These are phyloP conservation scores for Planoprotostelium fungivorum DNA, from an alignment of 78 protist genomes.

Conservation along the genomic window DNA sequence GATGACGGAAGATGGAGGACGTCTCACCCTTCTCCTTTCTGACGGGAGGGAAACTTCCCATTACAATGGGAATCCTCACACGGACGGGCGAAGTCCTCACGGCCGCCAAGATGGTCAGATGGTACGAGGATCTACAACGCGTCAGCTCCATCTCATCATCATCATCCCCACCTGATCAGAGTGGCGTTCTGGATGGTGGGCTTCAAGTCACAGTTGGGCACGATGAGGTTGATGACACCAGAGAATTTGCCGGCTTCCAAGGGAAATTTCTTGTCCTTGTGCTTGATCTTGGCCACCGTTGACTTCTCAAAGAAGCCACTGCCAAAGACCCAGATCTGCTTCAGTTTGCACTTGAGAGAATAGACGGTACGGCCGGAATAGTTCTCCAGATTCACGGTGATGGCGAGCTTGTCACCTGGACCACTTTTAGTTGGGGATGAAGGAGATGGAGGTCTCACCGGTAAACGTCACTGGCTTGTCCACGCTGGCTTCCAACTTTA, in stretches of 20 bases:
- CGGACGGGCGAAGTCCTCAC: not conserved
- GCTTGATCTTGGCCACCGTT: not conserved
- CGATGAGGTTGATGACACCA: not conserved
- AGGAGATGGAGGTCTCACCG: not conserved
- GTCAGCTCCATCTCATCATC: not conserved
- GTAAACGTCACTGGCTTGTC: not conserved
- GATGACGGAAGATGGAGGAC: not conserved
- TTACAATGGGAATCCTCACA: not conserved
- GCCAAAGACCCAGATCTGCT: constrained; percentile 2
- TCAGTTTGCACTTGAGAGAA: not conserved
- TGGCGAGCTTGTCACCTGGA: not conserved
- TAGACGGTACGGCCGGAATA: not conserved
- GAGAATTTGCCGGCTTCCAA: not conserved
- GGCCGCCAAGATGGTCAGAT: not conserved
- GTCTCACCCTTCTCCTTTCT: not conserved
- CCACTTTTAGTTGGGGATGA: not conserved
- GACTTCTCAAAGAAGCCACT: not conserved
- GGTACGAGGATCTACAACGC: not conserved
- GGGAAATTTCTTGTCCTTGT: constrained; percentile 1
- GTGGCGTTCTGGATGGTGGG: constrained; percentile 1
- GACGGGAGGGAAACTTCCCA: not conserved
- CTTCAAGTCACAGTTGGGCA: not conserved
- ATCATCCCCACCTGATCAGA: not conserved
- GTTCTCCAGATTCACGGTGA: not conserved
- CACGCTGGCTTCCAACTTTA: not conserved